Conservation (phyloP, 2,329 filamentous ascomycete species). For the Madurella mycetomatis region DNA sequence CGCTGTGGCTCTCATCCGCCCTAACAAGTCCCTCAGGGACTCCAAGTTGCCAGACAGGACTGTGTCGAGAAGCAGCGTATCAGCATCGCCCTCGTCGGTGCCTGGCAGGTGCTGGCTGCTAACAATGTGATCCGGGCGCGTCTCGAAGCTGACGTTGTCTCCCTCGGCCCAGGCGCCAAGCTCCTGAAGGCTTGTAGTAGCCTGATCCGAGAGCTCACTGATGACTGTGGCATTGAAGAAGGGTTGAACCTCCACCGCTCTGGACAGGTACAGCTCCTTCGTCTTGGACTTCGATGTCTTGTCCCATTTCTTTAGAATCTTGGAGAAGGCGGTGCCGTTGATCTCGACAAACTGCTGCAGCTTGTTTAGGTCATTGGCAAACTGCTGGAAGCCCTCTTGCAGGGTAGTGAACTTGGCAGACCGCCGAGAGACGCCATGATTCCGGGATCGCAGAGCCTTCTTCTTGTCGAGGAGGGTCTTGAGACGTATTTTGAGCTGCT, state of each 20-base stretch:
- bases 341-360: conserved; percentile 98
- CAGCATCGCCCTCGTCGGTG: conserved; percentile 84
- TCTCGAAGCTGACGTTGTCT: conserved; percentile 80
- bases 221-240: conserved; percentile 98
- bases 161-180: conserved; percentile 96
- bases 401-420: conserved; percentile 92
- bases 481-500: conserved; percentile 83
- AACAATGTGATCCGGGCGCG: conserved; percentile 56
- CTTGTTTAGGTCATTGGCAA: conserved; percentile 94
- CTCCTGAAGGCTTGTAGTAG: conserved; percentile 91
- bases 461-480: conserved; percentile 95
- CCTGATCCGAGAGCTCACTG: conserved; percentile 92
- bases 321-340: conserved; percentile 95
- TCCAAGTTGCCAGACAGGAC: conserved; percentile 77
- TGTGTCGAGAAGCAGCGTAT: conserved; percentile 82
- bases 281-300: conserved; percentile 99
- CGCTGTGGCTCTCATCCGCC: conserved; percentile 56
- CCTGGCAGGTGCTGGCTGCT: conserved; percentile 62
- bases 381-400: conserved; percentile 95
- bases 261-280: conserved; percentile 92
- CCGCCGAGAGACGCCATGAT: conserved; percentile 71
- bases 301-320: conserved; percentile 99
- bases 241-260: conserved; percentile 94
- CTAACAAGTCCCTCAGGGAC: conserved; percentile 74
- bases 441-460: conserved; percentile 76